A percentile compares a stretch with the other conserved stretches of the same genome.
Evolutionary conservation across 306 rosid genomes (phyloP).

Genomic region (Prunus fruticosa): DNA sequence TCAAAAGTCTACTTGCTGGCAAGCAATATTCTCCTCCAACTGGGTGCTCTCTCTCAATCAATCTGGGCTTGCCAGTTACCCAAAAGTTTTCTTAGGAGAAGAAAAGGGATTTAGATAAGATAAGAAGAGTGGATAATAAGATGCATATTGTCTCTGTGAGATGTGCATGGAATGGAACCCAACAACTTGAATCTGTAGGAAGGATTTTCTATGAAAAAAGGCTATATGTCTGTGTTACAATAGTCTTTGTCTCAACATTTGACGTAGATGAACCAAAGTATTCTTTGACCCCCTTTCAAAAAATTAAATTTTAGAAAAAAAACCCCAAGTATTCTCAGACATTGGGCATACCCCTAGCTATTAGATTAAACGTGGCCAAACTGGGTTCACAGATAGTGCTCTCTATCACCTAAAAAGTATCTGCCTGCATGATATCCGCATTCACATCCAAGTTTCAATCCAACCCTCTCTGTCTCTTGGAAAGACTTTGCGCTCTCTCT

Average conservation of each 20-base stretch:
- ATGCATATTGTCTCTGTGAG: background rate
- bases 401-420: slow-evolving; percentile 16
- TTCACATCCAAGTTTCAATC: slow-evolving; percentile 25
- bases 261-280: background rate
- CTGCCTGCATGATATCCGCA: background rate
- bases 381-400: slow-evolving; percentile 42
- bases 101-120: slow-evolving; percentile 9
- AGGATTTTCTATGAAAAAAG: background rate
- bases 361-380: slow-evolving; percentile 43
- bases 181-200: background rate
- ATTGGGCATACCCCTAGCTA: too few relatives aligned
- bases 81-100: background rate
- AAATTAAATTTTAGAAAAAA: too few relatives aligned
- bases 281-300: background rate
- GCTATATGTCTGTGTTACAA: background rate
- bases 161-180: background rate
- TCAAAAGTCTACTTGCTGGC: slow-evolving; percentile 26
- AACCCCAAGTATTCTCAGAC: too few relatives aligned
- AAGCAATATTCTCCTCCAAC: slow-evolving; percentile 28
- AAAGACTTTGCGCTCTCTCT: background rate
- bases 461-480: slow-evolving; percentile 6
- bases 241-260: background rate
- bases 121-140: slow-evolving; percentile 17
- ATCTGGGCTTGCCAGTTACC: slow-evolving; percentile 4
- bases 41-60: background rate